Conservation (phyloP, 1,284 basidiomycete species). For the Cutaneotrichosporon spelunceum region DNA sequence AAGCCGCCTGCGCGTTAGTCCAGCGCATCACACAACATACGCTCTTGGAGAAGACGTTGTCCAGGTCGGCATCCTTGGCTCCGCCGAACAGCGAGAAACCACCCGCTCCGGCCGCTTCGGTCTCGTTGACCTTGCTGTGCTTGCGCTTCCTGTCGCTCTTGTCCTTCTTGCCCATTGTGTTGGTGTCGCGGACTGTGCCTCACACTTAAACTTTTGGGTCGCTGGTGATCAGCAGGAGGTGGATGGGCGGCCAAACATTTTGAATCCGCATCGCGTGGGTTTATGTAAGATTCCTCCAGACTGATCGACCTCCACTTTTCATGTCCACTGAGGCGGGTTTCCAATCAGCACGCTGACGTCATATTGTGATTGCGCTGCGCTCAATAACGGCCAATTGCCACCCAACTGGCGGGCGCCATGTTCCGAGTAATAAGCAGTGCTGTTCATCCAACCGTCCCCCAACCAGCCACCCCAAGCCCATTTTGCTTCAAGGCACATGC, state of each 20-base stretch:
- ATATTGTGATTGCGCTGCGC: background rate
- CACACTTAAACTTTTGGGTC: background rate
- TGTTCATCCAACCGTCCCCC: background rate
- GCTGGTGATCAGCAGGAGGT: background rate
- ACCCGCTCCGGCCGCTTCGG: constrained; percentile 4
- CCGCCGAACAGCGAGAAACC: constrained; percentile 37
- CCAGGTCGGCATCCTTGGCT: constrained; percentile 43
- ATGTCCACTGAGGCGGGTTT: background rate
- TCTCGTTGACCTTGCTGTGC: constrained; percentile 18
- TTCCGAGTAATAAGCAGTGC: background rate
- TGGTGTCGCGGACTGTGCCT: background rate
- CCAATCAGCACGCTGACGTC: background rate
- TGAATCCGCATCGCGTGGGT: background rate
- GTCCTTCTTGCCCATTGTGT: constrained; percentile 23
- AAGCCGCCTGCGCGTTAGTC: constrained; percentile 30
- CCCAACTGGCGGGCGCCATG: background rate
- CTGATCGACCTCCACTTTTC: background rate
- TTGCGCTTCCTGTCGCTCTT: constrained; percentile 36
- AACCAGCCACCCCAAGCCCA: background rate
- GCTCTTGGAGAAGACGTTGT: constrained; percentile 51
- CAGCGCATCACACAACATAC: constrained; percentile 34
- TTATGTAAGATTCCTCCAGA: background rate
- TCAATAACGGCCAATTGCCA: background rate
- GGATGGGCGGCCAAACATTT: background rate
- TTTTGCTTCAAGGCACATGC: constrained; percentile 5